These are phyloP conservation scores for Kwoniella pini DNA, from an alignment of 768 basidiomycete genomes.

Conservation along the genomic window DNA sequence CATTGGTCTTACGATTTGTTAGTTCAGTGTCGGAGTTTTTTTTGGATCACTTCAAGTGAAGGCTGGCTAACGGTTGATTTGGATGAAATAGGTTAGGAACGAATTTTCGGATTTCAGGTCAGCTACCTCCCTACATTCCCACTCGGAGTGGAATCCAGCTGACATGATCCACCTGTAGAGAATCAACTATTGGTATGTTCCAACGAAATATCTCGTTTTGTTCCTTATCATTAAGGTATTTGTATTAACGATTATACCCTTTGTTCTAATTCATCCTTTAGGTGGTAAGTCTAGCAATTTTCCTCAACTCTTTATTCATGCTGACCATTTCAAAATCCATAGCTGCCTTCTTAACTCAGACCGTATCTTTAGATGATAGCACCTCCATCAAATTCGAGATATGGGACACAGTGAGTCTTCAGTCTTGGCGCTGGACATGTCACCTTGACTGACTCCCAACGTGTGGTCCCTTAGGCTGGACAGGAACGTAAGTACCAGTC, in stretches of 20 bases:
- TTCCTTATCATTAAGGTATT: too few relatives aligned
- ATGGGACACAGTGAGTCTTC: slow-evolving; percentile 64
- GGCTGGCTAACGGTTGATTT: slow-evolving; percentile 6
- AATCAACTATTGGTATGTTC: slow-evolving; percentile 52
- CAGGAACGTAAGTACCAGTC: slow-evolving; percentile 48
- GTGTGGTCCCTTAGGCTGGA: slow-evolving; percentile 40
- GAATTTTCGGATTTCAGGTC: slow-evolving; percentile 56
- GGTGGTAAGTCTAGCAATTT: slow-evolving; percentile 28
- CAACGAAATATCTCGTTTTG: too few relatives aligned
- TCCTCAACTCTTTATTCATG: not conserved
- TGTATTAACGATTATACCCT: slow-evolving; percentile 23
- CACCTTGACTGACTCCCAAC: not conserved
- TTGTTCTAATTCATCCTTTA: slow-evolving; percentile 27
- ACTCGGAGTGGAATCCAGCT: not conserved
- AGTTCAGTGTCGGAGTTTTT: slow-evolving; percentile 54
- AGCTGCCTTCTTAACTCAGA: slow-evolving; percentile 99
- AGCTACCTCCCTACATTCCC: slow-evolving; percentile 13
- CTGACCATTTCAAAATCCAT: not conserved
- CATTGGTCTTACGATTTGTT: slow-evolving; percentile 92
- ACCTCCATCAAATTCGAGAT: slow-evolving; percentile 97
- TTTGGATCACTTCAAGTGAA: too few relatives aligned
- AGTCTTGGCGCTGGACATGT: not conserved
- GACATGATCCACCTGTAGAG: slow-evolving; percentile 23
- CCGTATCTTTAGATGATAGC: slow-evolving; percentile 82
- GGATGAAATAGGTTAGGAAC: slow-evolving; percentile 54